Conservation (phyloP, 2,329 filamentous ascomycete genomes). For the Metarhizium sp. region DNA sequence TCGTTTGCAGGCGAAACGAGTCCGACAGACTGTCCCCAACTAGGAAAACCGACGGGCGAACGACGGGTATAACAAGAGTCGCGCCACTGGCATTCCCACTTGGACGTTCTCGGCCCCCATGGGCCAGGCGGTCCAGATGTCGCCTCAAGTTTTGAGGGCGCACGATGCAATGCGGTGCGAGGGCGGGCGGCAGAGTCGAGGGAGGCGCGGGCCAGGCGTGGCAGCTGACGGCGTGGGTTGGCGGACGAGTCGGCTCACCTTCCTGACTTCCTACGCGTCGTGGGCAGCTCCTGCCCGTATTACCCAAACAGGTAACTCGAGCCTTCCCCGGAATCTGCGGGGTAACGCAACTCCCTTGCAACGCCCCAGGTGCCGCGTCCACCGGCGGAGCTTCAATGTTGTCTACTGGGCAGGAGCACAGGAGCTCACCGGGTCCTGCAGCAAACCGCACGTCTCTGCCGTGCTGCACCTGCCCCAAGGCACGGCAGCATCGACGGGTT, state of each 20-base stretch:
- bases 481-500: not conserved
- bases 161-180: not conserved
- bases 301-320: constrained; percentile 8
- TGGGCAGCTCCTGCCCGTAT: constrained; percentile 1
- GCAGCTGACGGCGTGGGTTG: too few relatives aligned
- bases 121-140: not conserved
- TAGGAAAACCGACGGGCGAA: not conserved
- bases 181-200: not conserved
- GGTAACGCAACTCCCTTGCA: not conserved
- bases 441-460: too few relatives aligned
- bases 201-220: too few relatives aligned
- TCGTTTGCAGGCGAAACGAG: not conserved
- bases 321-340: constrained; percentile 7
- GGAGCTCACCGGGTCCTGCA: too few relatives aligned
- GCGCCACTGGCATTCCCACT: not conserved
- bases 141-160: too few relatives aligned
- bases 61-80: not conserved
- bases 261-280: too few relatives aligned
- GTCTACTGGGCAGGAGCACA: not conserved
- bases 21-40: not conserved
- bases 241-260: too few relatives aligned
- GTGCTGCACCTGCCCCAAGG: too few relatives aligned
- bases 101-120: not conserved
- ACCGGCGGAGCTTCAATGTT: too few relatives aligned
- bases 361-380: too few relatives aligned